These are phyloP conservation scores for Porcisia deanei DNA, from an alignment of 208 protist species.

Conservation along the genomic window DNA sequence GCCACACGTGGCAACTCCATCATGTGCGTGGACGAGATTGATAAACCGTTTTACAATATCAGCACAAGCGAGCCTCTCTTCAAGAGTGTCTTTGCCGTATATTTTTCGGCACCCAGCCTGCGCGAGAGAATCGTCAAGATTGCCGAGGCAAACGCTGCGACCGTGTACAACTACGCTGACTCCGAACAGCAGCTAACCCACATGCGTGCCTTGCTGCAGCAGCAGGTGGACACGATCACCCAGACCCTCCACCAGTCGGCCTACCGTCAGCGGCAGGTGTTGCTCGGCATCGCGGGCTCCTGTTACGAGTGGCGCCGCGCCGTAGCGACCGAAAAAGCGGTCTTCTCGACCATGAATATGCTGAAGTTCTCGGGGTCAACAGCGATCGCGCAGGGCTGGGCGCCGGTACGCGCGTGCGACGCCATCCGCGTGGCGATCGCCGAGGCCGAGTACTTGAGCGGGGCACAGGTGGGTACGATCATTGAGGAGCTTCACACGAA, in stretches of 20 bases:
- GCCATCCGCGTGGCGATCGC: constrained; percentile 75
- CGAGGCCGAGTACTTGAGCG: constrained; percentile 74
- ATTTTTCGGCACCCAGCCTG: constrained; percentile 95
- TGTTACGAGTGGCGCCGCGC: constrained; percentile 89
- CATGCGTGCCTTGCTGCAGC: constrained; percentile 68
- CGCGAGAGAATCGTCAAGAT: constrained; percentile 95
- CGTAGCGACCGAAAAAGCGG: constrained; percentile 95
- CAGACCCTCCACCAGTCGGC: constrained; percentile 74
- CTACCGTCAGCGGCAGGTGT: constrained; percentile 67
- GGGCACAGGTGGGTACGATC: constrained; percentile 92
- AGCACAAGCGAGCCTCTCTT: constrained; percentile 67
- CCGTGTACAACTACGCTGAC: constrained; percentile 95
- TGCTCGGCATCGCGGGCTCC: constrained; percentile 71
- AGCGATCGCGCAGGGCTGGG: constrained; percentile 95
- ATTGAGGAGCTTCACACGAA: constrained; percentile 89
- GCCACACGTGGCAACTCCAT: constrained; percentile 97
- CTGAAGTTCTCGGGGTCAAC: constrained; percentile 93
- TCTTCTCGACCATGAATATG: constrained; percentile 97
- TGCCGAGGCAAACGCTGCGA: constrained; percentile 95
- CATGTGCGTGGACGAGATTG: constrained; percentile 87
- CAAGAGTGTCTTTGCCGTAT: constrained; percentile 97
- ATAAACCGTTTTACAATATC: constrained; percentile 91
- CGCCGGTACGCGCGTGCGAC: constrained; percentile 72
- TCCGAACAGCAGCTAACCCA: constrained; percentile 68
- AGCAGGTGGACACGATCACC: constrained; percentile 75